Conservation (phyloP, 2,329 filamentous ascomycete genomes). For the Pseudogymnoascus sp. region DNA sequence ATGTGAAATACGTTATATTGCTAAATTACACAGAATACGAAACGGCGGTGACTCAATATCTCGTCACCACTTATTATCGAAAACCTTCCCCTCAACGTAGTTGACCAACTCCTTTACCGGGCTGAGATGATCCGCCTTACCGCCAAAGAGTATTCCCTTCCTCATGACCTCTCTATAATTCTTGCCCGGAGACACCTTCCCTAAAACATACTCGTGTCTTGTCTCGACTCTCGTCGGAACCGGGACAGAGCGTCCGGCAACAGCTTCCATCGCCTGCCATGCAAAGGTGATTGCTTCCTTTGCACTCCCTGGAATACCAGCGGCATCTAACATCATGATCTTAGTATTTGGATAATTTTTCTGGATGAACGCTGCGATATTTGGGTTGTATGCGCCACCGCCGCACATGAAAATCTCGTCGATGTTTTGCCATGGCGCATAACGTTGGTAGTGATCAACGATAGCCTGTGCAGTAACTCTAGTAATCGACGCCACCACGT, state of each 20-base stretch:
- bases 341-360: constrained; percentile 39
- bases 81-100: constrained; percentile 40
- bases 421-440: constrained; percentile 40
- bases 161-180: constrained; percentile 49
- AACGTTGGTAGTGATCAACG: constrained; percentile 41
- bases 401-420: constrained; percentile 56
- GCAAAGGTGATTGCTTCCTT: constrained; percentile 56
- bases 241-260: constrained; percentile 47
- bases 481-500: constrained; percentile 52
- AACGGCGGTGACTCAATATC: neutral
- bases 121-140: constrained; percentile 34
- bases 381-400: constrained; percentile 50
- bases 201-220: constrained; percentile 42
- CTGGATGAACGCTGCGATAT: constrained; percentile 48
- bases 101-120: constrained; percentile 46
- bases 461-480: constrained; percentile 53
- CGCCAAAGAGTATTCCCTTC: constrained; percentile 46
- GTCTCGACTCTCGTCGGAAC: constrained; percentile 50
- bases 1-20: no score
- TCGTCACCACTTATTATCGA: constrained; percentile 39
- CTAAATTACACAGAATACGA: neutral
- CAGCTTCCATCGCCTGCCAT: constrained; percentile 53
- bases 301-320: constrained; percentile 48
- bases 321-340: constrained; percentile 50
- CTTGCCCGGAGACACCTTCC: constrained; percentile 46